Percentiles rank a stretch among this genome's conserved stretches.
Conservation (phyloP, 2,329 filamentous ascomycete genomes). For the Cladosporium sp. region DNA sequence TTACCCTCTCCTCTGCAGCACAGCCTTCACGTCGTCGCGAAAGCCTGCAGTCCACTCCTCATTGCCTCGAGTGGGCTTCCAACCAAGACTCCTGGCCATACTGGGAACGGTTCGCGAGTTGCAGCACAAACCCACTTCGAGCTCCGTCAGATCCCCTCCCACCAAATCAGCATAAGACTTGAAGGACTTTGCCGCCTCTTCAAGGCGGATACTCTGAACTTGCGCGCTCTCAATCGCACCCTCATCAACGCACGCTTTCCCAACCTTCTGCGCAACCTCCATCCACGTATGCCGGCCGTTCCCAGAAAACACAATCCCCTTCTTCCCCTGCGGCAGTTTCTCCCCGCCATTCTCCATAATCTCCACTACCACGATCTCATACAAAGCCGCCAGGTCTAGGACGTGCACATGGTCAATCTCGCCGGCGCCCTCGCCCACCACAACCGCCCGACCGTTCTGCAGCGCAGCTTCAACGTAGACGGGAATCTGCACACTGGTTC, state of each 20-base stretch:
- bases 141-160: slow-evolving; percentile 20
- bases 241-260: slow-evolving; percentile 28
- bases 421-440: slow-evolving; percentile 36
- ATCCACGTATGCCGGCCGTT: slow-evolving; percentile 40
- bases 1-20: background rate
- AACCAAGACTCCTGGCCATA: slow-evolving; percentile 15
- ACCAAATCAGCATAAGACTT: slow-evolving; percentile 12
- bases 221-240: slow-evolving; percentile 24
- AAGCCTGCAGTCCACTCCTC: slow-evolving; percentile 17
- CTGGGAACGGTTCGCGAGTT: slow-evolving; percentile 17
- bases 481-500: slow-evolving; percentile 38
- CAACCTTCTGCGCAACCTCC: slow-evolving; percentile 36
- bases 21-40: background rate
- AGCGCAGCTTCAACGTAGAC: slow-evolving; percentile 31
- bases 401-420: slow-evolving; percentile 46
- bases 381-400: slow-evolving; percentile 41
- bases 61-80: slow-evolving; percentile 15
- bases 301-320: slow-evolving; percentile 42
- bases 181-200: slow-evolving; percentile 20
- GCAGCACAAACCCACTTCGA: slow-evolving; percentile 34
- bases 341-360: slow-evolving; percentile 27
- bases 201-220: slow-evolving; percentile 3
- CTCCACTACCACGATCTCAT: slow-evolving; percentile 35
- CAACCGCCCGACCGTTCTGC: slow-evolving; percentile 28
- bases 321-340: slow-evolving; percentile 34